Base-by-base conservation (phyloP, 108 stramenopile genomes). In the Cyclotella kingstonii region DNA sequence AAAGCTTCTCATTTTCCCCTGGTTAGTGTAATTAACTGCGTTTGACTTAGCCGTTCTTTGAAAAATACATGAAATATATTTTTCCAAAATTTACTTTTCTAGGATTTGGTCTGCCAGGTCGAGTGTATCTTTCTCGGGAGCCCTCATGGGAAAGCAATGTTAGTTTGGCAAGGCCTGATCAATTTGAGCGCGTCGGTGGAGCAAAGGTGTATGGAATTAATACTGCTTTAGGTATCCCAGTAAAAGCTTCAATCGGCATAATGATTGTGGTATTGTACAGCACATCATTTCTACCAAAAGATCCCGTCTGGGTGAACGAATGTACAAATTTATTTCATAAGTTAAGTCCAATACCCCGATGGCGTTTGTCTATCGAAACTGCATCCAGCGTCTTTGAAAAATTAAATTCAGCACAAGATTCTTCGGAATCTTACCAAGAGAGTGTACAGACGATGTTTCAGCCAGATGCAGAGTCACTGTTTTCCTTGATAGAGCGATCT, bases 261-360 rank as follows among this genome's bases (percentile, higher is more conserved):
- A 84, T 91, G 44, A 80, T 88, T 27, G 80, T 84, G 5, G 56
- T 53, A 10, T 41, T 91, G 41, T 91, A 91, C 56, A 86, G 85
- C 45, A 63, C 49, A 12, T 33, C 57, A 4, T 58, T 70, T 43
- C 38, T 86, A 29, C 42, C 40, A 5, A 82, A 76, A 42, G 60
- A 88, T 60, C 2, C 40, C 3, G 15, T 8, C 7, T 45, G 83
- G 21, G 69, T 77, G 8, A 21, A 78, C 38, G 53, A 48, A 12
- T 59, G 66, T 41, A 57, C 65, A 10, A 54, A 61, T 3, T 77
- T 70, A 27, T 60, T 85, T 21, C 42, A 69, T 23, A 81, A 51
- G 34, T 76, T 76, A 31, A 54, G 56, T 45, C 85, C 85, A 2
- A 80, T 79, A 30, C 89, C 89, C 2, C 79, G 79, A 34, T 90